Conservation (phyloP, 2,329 filamentous ascomycete genomes). For the Pseudocercospora ulei region DNA sequence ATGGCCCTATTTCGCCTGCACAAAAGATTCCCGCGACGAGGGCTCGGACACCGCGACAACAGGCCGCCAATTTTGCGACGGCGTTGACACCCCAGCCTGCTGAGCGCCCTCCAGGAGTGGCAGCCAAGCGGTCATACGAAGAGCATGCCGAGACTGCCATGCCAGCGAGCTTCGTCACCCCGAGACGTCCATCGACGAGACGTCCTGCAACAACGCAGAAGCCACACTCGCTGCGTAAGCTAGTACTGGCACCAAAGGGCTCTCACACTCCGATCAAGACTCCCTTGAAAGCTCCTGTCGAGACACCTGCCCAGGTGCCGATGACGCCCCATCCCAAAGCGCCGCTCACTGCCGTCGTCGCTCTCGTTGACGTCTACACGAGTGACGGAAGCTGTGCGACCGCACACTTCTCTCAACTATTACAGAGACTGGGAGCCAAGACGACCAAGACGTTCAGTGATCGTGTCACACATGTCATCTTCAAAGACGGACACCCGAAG, state of each 20-base stretch:
- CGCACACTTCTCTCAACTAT: conserved; percentile 30
- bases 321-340: conserved; percentile 35
- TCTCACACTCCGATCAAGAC: conserved; percentile 30
- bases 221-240: conserved; percentile 27
- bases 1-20: no score
- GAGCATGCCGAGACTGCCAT: conserved; percentile 27
- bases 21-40: not conserved
- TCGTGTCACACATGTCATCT: conserved; percentile 34
- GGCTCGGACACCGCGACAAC: not conserved
- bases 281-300: conserved; percentile 25
- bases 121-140: conserved; percentile 15
- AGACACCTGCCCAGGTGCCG: conserved; percentile 27
- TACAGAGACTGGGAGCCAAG: conserved; percentile 33
- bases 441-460: conserved; percentile 34
- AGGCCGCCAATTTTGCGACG: not conserved
- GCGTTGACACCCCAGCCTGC: conserved; percentile 4
- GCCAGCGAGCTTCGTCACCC: conserved; percentile 27
- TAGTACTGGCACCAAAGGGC: conserved; percentile 23
- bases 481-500: conserved; percentile 35
- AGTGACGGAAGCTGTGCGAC: conserved; percentile 34
- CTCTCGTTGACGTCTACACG: conserved; percentile 35
- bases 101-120: conserved; percentile 18
- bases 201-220: conserved; percentile 29
- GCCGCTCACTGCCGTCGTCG: conserved; percentile 31
- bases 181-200: conserved; percentile 20